Base-by-base conservation (phyloP, 2,329 filamentous ascomycete genomes). In the Fusarium agapanthi region DNA sequence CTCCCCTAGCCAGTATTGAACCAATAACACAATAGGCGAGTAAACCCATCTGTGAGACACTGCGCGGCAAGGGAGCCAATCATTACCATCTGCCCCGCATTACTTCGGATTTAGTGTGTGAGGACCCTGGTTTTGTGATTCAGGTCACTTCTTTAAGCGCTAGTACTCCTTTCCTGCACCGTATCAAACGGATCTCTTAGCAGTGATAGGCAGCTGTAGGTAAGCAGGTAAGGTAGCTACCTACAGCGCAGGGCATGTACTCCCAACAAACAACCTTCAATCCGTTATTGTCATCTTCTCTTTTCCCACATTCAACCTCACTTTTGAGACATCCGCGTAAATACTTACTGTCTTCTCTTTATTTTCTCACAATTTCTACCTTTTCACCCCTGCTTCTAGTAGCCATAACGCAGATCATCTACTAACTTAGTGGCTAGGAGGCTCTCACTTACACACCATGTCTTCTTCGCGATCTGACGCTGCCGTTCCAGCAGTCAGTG, bases 401-500 rank as follows among this genome's bases (percentile, higher is more conserved):
- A 30, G 12, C 55, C 44, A 41, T 50, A 30, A 37, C 34, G 66
- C 47, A 53, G 18, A 57, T 45, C 40, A 44, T 38, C 28, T 35
- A 16, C 20, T 18, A 30, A 30, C 7, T 30, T 15, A 28, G 24
- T n/a, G n/a, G 38, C 32, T 41, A 11, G 44, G 32, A 40, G 37
- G 44, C 28, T 58, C 40, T 50, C 65, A 41, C 60, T 64, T 64
- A 61, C 30, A 61, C 30, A 67, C 34, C 60, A 75, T 75, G 67
- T 35, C 62, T 20, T 7, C 47, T 57, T 43, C 63, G 10, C 62
- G 61, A 50, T 32, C 58, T 35, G 48, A 51, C 20, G 37, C 58
- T 43, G 54, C 65, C 28, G 28, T 34, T 24, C 54, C 37, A 40
- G 43, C 61, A 32, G 58, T 66, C 26, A 43, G 41, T 22, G 41